Percentiles rank a stretch among this genome's conserved stretches.
Conservation (phyloP, 257 asterid species). For the Penstemon davidsonii region DNA sequence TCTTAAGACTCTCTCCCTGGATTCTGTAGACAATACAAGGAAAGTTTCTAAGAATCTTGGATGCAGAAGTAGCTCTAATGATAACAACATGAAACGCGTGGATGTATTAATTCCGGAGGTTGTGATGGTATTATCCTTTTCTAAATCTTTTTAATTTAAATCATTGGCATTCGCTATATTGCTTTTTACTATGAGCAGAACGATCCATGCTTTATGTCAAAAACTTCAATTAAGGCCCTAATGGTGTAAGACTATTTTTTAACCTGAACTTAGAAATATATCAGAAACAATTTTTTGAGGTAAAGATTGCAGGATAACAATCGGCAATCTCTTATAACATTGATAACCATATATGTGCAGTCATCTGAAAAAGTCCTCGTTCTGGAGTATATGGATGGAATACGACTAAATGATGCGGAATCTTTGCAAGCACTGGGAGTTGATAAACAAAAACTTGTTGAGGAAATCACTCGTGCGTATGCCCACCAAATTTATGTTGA, state of each 20-base stretch:
- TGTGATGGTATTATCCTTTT: conserved; percentile 55
- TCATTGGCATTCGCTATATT: conserved; percentile 13
- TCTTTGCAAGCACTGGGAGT: conserved; percentile 75
- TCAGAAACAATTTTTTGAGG: too few relatives aligned
- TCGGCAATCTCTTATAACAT: too few relatives aligned
- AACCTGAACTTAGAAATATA: too few relatives aligned
- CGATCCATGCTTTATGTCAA: not conserved
- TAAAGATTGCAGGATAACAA: too few relatives aligned
- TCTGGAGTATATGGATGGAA: conserved; percentile 94
- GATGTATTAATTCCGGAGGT: conserved; percentile 94
- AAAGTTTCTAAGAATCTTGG: conserved; percentile 77
- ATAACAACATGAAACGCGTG: conserved; percentile 48
- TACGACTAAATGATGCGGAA: conserved; percentile 76
- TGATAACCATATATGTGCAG: conserved; percentile 37
- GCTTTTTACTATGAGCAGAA: not conserved
- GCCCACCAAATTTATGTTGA: conserved; percentile 97
- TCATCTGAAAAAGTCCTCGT: conserved; percentile 90
- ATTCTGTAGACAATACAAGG: conserved; percentile 70
- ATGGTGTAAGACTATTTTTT: not conserved
- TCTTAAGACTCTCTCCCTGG: conserved; percentile 30
- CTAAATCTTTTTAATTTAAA: conserved; percentile 12
- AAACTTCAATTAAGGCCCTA: not conserved
- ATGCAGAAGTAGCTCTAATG: conserved; percentile 49
- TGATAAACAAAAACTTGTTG: conserved; percentile 89
- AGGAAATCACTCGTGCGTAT: conserved; percentile 95